These are phyloP conservation scores for Colletotrichum orbiculare DNA, from an alignment of 2,329 filamentous ascomycete species.

Conservation along the genomic window DNA sequence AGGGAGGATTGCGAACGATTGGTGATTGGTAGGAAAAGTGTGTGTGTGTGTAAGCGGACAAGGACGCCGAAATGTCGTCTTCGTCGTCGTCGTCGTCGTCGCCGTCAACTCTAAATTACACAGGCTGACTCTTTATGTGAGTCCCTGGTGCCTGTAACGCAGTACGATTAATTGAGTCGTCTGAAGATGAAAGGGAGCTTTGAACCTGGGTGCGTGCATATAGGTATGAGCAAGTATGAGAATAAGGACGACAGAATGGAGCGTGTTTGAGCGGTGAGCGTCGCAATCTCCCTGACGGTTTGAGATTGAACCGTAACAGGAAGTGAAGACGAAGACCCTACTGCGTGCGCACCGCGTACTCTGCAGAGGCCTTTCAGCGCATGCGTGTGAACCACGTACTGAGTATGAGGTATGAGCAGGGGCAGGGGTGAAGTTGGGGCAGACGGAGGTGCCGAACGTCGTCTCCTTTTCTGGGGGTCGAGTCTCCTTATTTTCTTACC, in stretches of 20 bases:
- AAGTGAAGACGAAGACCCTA: background rate
- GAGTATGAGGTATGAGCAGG: no score
- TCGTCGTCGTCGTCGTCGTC: conserved; percentile 6
- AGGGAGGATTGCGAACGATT: no score
- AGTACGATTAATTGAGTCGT: conserved; percentile 23
- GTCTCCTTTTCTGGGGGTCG: conserved; percentile 6
- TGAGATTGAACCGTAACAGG: conserved; percentile 33
- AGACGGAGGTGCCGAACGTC: conserved; percentile 28
- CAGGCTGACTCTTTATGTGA: conserved; percentile 16
- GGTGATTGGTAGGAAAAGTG: no score
- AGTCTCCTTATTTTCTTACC: background rate
- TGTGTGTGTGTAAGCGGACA: background rate
- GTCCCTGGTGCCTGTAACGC: conserved; percentile 11
- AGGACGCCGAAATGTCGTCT: background rate
- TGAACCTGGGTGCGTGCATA: background rate
- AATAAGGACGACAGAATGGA: background rate
- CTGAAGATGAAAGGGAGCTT: conserved; percentile 12
- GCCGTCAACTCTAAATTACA: conserved; percentile 24
- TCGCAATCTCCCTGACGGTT: conserved; percentile 34
- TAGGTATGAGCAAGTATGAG: background rate
- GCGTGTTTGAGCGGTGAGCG: conserved; percentile 28
- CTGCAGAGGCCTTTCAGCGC: no score
- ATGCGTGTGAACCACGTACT: no score
- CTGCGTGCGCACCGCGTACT: background rate
- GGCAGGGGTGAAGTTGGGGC: background rate